These are phyloP conservation scores for Dothistroma septosporum DNA, from an alignment of 2,329 filamentous ascomycete species.

Conservation along the genomic window DNA sequence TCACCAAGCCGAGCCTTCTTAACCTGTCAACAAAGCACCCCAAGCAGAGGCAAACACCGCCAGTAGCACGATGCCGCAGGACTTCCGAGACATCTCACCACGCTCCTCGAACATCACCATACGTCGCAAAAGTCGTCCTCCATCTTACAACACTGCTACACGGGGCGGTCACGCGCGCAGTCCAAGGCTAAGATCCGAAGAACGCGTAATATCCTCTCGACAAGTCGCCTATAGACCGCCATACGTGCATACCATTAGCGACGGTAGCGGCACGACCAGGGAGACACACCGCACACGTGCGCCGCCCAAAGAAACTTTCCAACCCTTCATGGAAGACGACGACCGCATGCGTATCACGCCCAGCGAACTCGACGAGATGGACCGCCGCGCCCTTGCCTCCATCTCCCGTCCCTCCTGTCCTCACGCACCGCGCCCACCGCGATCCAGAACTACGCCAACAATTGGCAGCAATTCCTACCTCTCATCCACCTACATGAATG, in stretches of 20 bases:
- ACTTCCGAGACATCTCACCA: neutral
- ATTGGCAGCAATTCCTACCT: constrained; percentile 2
- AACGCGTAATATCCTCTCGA: neutral
- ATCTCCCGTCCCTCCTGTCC: neutral
- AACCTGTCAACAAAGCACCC: neutral
- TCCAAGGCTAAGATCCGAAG: neutral
- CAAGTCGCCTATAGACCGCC: neutral
- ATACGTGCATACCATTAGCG: neutral
- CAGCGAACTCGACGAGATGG: neutral
- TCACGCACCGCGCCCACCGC: constrained; percentile 1
- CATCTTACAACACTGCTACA: neutral
- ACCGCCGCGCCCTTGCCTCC: neutral
- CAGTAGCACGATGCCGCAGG: neutral
- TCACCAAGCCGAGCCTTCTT: neutral
- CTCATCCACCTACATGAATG: neutral
- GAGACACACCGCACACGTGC: neutral
- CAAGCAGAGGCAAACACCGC: neutral
- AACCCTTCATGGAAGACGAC: neutral
- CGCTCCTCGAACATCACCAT: neutral
- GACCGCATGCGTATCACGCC: neutral
- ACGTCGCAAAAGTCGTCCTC: neutral
- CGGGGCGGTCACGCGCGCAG: neutral
- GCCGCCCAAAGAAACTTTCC: neutral
- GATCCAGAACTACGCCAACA: neutral
- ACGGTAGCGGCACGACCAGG: neutral